Base-by-base conservation (phyloP, 2,329 filamentous ascomycete genomes). In the Scedosporium dehoogii region DNA sequence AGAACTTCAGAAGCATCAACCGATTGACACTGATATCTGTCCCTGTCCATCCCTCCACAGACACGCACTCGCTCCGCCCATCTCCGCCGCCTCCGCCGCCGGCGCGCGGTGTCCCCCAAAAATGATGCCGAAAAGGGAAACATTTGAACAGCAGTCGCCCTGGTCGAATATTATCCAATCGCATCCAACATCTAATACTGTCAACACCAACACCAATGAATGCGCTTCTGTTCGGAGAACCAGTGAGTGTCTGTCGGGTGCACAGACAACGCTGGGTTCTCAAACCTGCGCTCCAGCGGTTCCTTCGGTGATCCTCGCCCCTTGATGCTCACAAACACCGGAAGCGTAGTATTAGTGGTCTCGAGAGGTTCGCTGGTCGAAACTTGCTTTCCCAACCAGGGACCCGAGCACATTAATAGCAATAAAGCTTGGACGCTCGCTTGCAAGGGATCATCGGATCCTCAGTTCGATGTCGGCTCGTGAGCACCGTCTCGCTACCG, bases 201-300 rank as follows among this genome's bases (percentile, higher is more conserved):
- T 16, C 33, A 16, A 33, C 9, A 12, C 21, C 51, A 27, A 55
- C 27, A n/a, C n/a, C n/a, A n/a, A n/a, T n/a, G n/a, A 29, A 38
- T 33, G 27, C 55, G 27, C 23, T 25, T 56, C 59, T 18, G 14
- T 61, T 55, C 48, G 27, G 59, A 51, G 25, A 53, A 38, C 12
- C 5, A 14, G 58, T 25, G n/a, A n/a, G 9, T 18, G 16, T 38
- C 33, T 55, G 29, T 58, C 51, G 60, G 21, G 60, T 42, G 60
- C 60, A 62, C 60, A 58, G 60, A 62, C 60, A 33, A 41, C 48
- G 25, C 60, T 25, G 29, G 10, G 59, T n/a, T 29, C 29, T 57
- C 51, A 48, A 57, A 38, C 60, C 51, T 41, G 16, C 25, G 23
- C 60, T 51, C 60, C 60, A 58, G 60, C 14, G 60, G 60, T 58